Base-by-base conservation (phyloP, 2,329 filamentous ascomycete species). In the Endoconidiophora polonica region DNA sequence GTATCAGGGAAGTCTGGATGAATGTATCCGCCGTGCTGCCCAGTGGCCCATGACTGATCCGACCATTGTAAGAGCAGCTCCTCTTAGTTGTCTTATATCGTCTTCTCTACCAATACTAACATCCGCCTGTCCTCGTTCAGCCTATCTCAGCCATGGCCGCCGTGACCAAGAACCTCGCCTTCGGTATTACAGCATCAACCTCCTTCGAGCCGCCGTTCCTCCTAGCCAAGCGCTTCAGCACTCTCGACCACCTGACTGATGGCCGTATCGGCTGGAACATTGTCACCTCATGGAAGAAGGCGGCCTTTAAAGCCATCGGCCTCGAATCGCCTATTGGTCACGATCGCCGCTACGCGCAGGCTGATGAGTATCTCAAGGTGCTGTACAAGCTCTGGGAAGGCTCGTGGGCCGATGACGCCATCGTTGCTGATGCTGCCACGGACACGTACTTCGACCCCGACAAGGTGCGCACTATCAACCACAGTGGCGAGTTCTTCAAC, bases 41-140 rank as follows among this genome's bases (percentile, higher is more conserved):
- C 77, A 81, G 57, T 81, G 76, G 74, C 77, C 78, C 0, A 68
- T 81, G 59, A 79, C 73, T 0, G 77, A 82, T 57, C 78, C 78
- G 0, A 72, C 72, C 0, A 79, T 79, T 57, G 74, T 77, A 58
- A 56, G 70, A 63, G 16, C 16, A 3, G 14, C 16, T 22, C 39
- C 33, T 29, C 5, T 22, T n/a, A 3, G n/a, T 44, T 12, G 12
- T 3, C 12, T 10, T 33, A 33, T 10, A 33, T 40, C 6, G 5
- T 22, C 9, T 2, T 5, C 2, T 42, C 3, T 23, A 2, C 42
- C 4, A 9, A 33, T 33, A 33, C 9, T 5, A 33, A 10, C 29
- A 12, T 52, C 20, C 18, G 36, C 18, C 16, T 5, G 26, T 26
- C 2, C 40, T 23, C 26, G 24, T 42, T 43, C 49, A 76, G 72